phyloP scores from a whole-genome alignment of 768 basidiomycete genomes.

The Boletus eberwhitei region DNA sequence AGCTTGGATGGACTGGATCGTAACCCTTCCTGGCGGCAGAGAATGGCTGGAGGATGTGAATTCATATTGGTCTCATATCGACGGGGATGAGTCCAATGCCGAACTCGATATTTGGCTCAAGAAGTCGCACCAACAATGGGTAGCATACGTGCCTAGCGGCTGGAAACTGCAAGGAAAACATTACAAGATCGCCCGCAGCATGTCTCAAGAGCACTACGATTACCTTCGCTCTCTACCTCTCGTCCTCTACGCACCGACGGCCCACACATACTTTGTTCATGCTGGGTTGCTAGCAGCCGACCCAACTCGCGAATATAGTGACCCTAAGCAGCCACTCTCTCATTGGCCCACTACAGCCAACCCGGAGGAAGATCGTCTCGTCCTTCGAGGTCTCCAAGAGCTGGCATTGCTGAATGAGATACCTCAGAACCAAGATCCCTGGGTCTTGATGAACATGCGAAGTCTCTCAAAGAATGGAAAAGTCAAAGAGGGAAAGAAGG shows the following conservation, averaged over 20 bases:
- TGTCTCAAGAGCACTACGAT: slow-evolving; percentile 59
- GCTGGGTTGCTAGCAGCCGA: slow-evolving; percentile 79
- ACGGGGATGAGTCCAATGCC: slow-evolving; percentile 23
- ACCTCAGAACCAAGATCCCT: slow-evolving; percentile 76
- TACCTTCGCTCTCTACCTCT: slow-evolving; percentile 78
- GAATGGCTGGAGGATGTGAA: slow-evolving; percentile 59
- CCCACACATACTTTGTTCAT: slow-evolving; percentile 78
- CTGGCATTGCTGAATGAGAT: slow-evolving; percentile 60
- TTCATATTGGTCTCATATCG: slow-evolving; percentile 37
- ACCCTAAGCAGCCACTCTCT: slow-evolving; percentile 68
- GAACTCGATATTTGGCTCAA: slow-evolving; percentile 40
- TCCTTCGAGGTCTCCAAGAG: slow-evolving; percentile 63
- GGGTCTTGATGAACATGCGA: slow-evolving; percentile 50
- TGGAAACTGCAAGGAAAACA: slow-evolving; percentile 79
- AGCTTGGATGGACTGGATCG: slow-evolving; percentile 81
- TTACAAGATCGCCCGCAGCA: slow-evolving; percentile 66
- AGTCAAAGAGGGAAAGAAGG: slow-evolving; percentile 35
- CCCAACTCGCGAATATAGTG: slow-evolving; percentile 47
- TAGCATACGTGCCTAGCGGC: slow-evolving; percentile 53
- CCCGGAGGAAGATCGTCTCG: slow-evolving; percentile 13
- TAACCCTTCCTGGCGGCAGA: slow-evolving; percentile 35
- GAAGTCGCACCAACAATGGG: slow-evolving; percentile 39
- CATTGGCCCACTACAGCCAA: slow-evolving; percentile 45
- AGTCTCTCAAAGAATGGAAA: slow-evolving; percentile 39
- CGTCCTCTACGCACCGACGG: slow-evolving; percentile 66